Evolutionary conservation across 208 protist genomes (phyloP), one percentile per base, ranked within the genome.

Genomic region (Herpetomonas samuelpessoai): DNA sequence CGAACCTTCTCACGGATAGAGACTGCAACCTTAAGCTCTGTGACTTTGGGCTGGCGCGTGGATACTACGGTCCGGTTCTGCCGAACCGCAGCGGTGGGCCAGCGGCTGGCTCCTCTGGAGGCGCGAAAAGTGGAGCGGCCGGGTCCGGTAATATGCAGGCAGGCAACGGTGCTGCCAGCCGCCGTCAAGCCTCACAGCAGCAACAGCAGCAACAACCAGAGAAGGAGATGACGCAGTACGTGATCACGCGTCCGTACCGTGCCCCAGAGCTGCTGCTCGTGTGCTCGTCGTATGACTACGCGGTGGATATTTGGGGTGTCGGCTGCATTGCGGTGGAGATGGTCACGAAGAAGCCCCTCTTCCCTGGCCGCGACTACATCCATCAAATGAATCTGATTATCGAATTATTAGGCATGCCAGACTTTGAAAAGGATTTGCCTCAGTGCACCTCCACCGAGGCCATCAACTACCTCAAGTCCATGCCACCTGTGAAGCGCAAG

Each of bases 201-300:
- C n/a, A n/a, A n/a, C n/a, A n/a, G n/a, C n/a, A n/a, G n/a, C n/a
- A n/a, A n/a, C n/a, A n/a, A n/a, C n/a, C n/a, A n/a, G n/a, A n/a
- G n/a, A 82, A 76, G 9, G 89, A 88, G 22, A 96, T 98, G 88
- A 98, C 97, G 22, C 79, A 96, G 35, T 98, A 98, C 65, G 96
- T 98, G 19, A 93, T 96, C 30, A 99, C 97, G 2, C 76, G 98
- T 10, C 99, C 97, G 98, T 99, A 99, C 75, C 79, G 98, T 14
- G 90, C 98, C 3, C 99, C 98, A 6, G 98, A 99, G 81, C 80
- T 99, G 35, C 89, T 99, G 35, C 79, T 99, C 12, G 85, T 88
- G 45, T 90, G 81, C 51, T 76, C 76, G 25, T 51, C 83, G 44
- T 99, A 98, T 71, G 88, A 83, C 47, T 76, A 85, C 38, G 79